A percentile compares a stretch with the other conserved stretches of the same genome.
Conservation (phyloP, 371 early-diverging fungal genomes). For the Chytridiales sp. region DNA sequence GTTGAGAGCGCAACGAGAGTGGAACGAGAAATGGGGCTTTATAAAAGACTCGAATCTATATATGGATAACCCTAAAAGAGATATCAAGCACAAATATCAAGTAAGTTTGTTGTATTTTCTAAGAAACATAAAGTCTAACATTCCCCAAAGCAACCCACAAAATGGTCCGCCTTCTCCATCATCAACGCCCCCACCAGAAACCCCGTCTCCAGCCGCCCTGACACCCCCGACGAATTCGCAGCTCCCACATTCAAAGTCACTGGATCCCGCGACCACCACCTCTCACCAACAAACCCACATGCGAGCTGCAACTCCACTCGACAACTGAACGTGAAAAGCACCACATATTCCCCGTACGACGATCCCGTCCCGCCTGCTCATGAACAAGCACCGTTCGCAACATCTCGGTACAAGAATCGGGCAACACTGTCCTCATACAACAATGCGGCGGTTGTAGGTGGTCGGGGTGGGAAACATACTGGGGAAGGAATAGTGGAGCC, state of each 20-base stretch:
- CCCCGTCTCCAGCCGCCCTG: conserved; percentile 17
- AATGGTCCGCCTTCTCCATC: conserved; percentile 30
- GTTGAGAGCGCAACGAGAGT: conserved; percentile 37
- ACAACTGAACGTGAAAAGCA: not conserved
- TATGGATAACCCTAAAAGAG: conserved; percentile 18
- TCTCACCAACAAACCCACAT: not conserved
- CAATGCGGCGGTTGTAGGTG: not conserved
- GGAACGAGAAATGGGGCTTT: conserved; percentile 39
- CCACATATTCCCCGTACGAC: not conserved
- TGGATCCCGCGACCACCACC: conserved; percentile 16
- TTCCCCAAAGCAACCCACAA: conserved; percentile 20
- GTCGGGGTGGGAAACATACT: not conserved
- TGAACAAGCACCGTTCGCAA: not conserved
- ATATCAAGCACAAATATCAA: conserved; percentile 1
- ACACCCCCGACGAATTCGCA: not conserved
- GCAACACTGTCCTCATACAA: not conserved
- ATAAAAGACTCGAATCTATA: conserved; percentile 43
- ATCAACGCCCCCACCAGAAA: conserved; percentile 27
- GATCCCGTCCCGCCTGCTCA: not conserved
- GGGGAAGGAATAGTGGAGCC: not conserved
- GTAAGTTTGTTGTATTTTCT: not conserved
- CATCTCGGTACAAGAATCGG: not conserved
- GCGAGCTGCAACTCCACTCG: not conserved
- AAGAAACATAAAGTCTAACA: not conserved
- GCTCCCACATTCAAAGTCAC: conserved; percentile 28